Conservation (phyloP, 2,329 filamentous ascomycete species). For the Alternaria sp. region DNA sequence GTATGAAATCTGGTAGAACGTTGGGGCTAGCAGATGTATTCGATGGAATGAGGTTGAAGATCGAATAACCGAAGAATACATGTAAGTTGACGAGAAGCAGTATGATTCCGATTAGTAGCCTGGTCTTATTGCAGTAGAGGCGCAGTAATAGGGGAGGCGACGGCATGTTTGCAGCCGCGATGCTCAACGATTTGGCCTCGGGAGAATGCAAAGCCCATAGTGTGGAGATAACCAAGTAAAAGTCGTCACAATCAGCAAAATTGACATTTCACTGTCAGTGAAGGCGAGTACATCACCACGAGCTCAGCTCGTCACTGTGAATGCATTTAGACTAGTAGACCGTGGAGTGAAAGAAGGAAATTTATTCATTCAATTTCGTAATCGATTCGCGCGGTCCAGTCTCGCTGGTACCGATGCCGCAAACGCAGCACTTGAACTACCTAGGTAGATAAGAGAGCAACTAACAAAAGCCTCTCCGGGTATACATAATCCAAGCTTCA, state of each 20-base stretch:
- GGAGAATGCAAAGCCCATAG: background rate
- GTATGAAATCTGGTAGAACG: background rate
- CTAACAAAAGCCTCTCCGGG: background rate
- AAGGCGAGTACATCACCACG: background rate
- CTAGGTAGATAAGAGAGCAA: background rate
- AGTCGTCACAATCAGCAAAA: background rate
- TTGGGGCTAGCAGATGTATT: background rate
- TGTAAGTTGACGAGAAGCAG: background rate
- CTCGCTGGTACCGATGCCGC: slow-evolving; percentile 7
- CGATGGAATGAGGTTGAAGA: background rate
- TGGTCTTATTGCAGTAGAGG: background rate
- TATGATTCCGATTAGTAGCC: background rate
- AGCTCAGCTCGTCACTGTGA: background rate
- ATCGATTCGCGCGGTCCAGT: slow-evolving; percentile 23
- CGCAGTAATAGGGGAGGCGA: background rate
- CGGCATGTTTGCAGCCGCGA: background rate
- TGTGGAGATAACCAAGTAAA: background rate
- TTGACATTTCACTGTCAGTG: background rate
- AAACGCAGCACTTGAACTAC: background rate
- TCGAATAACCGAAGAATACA: background rate
- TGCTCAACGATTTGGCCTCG: no score
- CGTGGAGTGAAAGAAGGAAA: background rate
- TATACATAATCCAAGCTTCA: background rate
- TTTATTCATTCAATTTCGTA: slow-evolving; percentile 6
- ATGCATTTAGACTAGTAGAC: background rate